Base-by-base conservation (phyloP, 805 yeast species). In the Nakazawaea molendinolei region DNA sequence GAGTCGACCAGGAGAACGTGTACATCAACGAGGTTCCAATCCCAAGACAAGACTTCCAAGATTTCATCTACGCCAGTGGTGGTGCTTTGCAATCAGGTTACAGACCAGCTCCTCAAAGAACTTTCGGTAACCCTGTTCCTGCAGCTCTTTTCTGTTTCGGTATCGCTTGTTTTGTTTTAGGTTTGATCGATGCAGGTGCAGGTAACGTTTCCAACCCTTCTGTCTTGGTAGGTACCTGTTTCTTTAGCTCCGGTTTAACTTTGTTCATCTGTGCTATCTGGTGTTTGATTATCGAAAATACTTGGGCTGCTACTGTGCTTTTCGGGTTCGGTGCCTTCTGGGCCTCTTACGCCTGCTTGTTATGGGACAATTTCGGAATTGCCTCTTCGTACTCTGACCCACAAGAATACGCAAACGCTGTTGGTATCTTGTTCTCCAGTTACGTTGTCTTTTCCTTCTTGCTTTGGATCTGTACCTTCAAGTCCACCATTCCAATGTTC, bases 161-260 rank as follows among this genome's bases (percentile, higher is more conserved):
- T 14, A 50, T 67, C 26, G 57, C 71, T 9, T 66, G 73, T 2
- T 58, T 74, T 36, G 59, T 71, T 2, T 50, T 74, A 33, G 74
- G 76, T 2, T 52, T 74, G 33, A 60, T 57, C 28, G 56, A 64
- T 30, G 53, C 66, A 47, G 68, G 63, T 9, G 77, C 74, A 5
- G 56, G 61, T 45, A 65, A 65, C 13, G 67, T 72, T 21, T 42
- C 50, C 4, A 83, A 83, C 60, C 67, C 78, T 20, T 69, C 76
- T 0, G 47, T 79, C 20, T 65, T 79, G 42, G 50, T 80, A 19
- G 86, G 87, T 8, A 76, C 85, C 8, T 82, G 87, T 55, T 68
- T 80, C 54, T 77, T 77, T 44, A 65, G 70, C 30, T 67, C 74
- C n/a, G 79, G 79, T 7, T 42, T 64, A 3, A 67, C 64, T 21